Evolutionary conservation across 2,329 filamentous ascomycete genomes (phyloP).

Genomic region (Plenodomus tracheiphilus): DNA sequence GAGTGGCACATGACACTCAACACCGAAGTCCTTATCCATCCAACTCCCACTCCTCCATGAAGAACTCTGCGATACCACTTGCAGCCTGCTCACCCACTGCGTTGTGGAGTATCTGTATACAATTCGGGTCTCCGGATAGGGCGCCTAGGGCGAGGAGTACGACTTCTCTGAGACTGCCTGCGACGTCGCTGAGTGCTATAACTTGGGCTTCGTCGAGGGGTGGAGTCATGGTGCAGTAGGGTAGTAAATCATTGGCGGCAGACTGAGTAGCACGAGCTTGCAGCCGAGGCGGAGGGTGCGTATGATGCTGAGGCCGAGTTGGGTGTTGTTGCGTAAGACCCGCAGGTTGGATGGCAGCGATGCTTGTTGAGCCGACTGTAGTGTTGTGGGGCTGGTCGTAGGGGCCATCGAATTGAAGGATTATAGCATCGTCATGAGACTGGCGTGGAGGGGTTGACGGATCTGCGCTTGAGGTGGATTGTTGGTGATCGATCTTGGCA

Average conservation of each 20-base stretch:
- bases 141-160: slow-evolving; percentile 31
- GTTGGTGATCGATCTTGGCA: background rate
- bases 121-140: slow-evolving; percentile 13
- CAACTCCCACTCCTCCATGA: slow-evolving; percentile 37
- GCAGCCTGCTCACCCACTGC: slow-evolving; percentile 28
- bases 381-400: background rate
- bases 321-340: background rate
- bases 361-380: background rate
- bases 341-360: background rate
- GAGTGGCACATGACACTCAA: background rate
- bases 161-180: slow-evolving; percentile 37
- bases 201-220: slow-evolving; percentile 29
- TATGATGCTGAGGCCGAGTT: background rate
- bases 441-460: background rate
- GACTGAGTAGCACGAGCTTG: slow-evolving; percentile 1
- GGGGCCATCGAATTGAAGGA: slow-evolving; percentile 13
- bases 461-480: background rate
- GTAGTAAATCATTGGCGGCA: slow-evolving; percentile 28
- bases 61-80: slow-evolving; percentile 35
- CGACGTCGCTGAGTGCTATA: slow-evolving; percentile 38
- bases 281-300: background rate
- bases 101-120: slow-evolving; percentile 15
- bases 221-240: slow-evolving; percentile 31
- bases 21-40: slow-evolving; percentile 6
- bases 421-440: background rate